phyloP scores from a whole-genome alignment of 1,139 yeast genomes.

The Tardiomyces depauwii region DNA sequence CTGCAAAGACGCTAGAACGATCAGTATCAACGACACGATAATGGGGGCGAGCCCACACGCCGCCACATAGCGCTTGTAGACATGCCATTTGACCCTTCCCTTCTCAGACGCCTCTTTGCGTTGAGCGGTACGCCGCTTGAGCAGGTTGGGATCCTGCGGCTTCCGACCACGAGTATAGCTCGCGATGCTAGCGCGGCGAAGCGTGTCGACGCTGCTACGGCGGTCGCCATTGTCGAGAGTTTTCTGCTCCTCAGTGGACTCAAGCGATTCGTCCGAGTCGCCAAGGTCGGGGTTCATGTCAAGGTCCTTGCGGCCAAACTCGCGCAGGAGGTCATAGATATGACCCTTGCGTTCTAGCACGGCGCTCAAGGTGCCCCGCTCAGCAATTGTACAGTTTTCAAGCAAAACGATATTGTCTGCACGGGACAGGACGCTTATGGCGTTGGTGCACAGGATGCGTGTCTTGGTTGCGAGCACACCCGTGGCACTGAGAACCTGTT shows the following conservation, averaged over 20 bases:
- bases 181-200: slow-evolving; percentile 3
- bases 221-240: slow-evolving; percentile 2
- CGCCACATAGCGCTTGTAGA: slow-evolving; percentile 64
- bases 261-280: background rate
- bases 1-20: slow-evolving; percentile 37
- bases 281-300: slow-evolving; percentile 9
- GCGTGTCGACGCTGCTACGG: slow-evolving; percentile 2
- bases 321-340: slow-evolving; percentile 20
- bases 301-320: slow-evolving; percentile 24
- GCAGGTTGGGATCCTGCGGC: background rate
- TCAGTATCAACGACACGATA: slow-evolving; percentile 30
- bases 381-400: slow-evolving; percentile 45
- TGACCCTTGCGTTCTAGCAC: slow-evolving; percentile 16
- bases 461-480: slow-evolving; percentile 68
- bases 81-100: slow-evolving; percentile 82
- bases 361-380: slow-evolving; percentile 18
- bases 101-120: slow-evolving; percentile 58
- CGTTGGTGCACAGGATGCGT: slow-evolving; percentile 66
- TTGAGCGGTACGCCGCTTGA: slow-evolving; percentile 13
- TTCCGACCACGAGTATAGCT: slow-evolving; percentile 1
- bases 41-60: slow-evolving; percentile 77
- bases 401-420: slow-evolving; percentile 52
- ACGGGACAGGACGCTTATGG: slow-evolving; percentile 55
- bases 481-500: slow-evolving; percentile 44
- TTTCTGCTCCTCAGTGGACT: slow-evolving; percentile 9